Percentiles rank a stretch among this genome's conserved stretches.
Conservation (phyloP, 441 rosid genomes). For the Rhodomyrtus psidioides region DNA sequence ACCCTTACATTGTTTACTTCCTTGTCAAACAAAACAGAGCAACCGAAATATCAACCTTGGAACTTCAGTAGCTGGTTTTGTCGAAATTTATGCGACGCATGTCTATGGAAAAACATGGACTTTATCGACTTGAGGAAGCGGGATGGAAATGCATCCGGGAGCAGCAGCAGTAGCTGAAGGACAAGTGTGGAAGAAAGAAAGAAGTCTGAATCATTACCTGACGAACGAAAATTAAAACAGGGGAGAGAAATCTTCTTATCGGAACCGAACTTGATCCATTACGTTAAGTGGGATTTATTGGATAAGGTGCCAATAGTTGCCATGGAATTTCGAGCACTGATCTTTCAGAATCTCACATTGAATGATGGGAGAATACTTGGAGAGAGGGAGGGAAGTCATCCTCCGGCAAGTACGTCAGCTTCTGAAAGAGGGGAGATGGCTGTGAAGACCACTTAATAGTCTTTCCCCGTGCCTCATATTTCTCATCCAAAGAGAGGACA, state of each 20-base stretch:
- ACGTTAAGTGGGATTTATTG: background rate
- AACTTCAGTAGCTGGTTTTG: background rate
- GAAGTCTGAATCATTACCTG: background rate
- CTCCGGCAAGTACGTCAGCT: background rate
- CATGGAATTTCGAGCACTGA: background rate
- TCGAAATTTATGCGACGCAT: background rate
- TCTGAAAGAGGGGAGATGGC: background rate
- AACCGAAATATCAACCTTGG: background rate
- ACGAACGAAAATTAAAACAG: background rate
- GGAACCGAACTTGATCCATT: fast-evolving
- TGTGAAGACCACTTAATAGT: background rate
- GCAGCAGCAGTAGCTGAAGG: background rate
- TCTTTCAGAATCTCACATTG: background rate
- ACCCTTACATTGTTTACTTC: background rate
- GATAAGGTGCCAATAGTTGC: background rate
- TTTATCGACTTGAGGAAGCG: background rate
- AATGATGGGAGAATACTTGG: background rate
- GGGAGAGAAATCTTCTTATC: background rate
- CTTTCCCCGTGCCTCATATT: background rate
- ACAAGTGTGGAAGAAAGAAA: background rate
- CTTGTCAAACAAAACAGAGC: background rate
- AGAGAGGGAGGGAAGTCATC: background rate
- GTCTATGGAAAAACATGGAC: background rate
- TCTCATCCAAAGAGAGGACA: background rate
- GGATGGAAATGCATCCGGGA: background rate